Base-by-base conservation (phyloP, 768 basidiomycete genomes). In the Phylloporus scabripes region DNA sequence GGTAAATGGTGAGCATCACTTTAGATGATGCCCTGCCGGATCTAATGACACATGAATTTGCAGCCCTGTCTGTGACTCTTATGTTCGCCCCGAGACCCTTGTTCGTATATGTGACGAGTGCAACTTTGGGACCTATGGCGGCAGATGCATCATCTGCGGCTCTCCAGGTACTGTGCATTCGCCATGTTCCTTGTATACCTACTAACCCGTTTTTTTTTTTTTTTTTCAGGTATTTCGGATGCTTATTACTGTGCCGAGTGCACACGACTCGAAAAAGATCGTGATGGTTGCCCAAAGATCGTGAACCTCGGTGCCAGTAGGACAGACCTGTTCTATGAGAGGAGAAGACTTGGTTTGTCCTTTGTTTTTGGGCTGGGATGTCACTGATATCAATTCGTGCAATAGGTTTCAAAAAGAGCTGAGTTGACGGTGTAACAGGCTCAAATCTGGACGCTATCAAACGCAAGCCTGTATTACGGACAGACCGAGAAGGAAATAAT, bases 21-120 rank as follows among this genome's bases (percentile, higher is more conserved):
- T 44, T 21, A 11, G 11, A 4, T 20, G 37, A 11, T 8, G 23
- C 15, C 4, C 26, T 12, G 3, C 20, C n/a, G 11, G 21, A 23
- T 24, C 33, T 5, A 0, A 31, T 49, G 29, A 31, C 10, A 12
- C 11, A 31, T 12, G 29, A 40, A n/a, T 48, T 21, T 33, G 36
- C 5, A 99, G 95, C 68, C 95, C 95, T 8, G 91, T 97, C 39
- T 99, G 95, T 74, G 95, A 99, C 74, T 97, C 95, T 49, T 98
- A 98, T 72, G 96, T 99, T 54, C 82, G 96, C 60, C 96, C 96
- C 60, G 94, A 95, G 72, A 98, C 95, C 20, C 79, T 98, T 56
- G 96, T 98, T 50, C 82, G 95, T 54, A 97, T 97, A 58, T 99
- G 96, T 69, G 96, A 99, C 66, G 96, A 99, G 74, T 99, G 96